These are phyloP conservation scores for Annona squamosa DNA, from an alignment of 164 flowering plant species.

Conservation along the genomic window DNA sequence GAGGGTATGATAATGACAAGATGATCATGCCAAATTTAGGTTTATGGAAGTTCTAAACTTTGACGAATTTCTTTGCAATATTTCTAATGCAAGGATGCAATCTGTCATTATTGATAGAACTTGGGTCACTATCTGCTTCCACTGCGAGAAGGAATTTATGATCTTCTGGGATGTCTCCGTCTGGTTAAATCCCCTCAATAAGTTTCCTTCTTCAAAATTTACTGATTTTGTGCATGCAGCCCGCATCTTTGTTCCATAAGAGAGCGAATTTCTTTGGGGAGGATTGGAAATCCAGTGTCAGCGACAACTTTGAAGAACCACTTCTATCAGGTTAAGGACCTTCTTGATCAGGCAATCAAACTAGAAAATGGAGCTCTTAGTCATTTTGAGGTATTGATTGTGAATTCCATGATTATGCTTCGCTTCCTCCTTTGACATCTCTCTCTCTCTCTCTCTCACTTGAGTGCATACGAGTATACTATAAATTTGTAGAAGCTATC, in stretches of 20 bases:
- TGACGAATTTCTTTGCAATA: neutral
- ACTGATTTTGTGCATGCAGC: constrained; percentile 30
- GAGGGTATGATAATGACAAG: neutral
- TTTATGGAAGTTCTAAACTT: neutral
- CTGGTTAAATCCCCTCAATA: neutral
- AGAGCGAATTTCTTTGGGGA: constrained; percentile 77
- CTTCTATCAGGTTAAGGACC: constrained; percentile 39
- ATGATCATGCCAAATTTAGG: neutral
- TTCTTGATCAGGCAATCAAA: constrained; percentile 51
- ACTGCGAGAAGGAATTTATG: too few species aligned
- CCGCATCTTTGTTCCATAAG: constrained; percentile 81
- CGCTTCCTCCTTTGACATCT: neutral
- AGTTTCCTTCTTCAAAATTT: neutral
- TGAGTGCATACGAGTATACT: neutral
- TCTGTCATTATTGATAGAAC: too few species aligned
- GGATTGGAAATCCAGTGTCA: constrained; percentile 54
- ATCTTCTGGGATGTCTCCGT: neutral
- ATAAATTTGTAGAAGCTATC: neutral
- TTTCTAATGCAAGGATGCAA: too few species aligned
- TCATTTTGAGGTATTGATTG: constrained; percentile 82
- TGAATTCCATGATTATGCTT: neutral
- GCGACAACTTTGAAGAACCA: constrained; percentile 37
- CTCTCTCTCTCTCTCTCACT: neutral
- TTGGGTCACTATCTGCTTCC: too few species aligned
- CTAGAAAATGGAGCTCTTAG: constrained; percentile 57